Percentiles rank a stretch among this genome's conserved stretches.
Evolutionary conservation across 768 basidiomycete genomes (phyloP).

Genomic region (Cystofilobasidium capitatum): DNA sequence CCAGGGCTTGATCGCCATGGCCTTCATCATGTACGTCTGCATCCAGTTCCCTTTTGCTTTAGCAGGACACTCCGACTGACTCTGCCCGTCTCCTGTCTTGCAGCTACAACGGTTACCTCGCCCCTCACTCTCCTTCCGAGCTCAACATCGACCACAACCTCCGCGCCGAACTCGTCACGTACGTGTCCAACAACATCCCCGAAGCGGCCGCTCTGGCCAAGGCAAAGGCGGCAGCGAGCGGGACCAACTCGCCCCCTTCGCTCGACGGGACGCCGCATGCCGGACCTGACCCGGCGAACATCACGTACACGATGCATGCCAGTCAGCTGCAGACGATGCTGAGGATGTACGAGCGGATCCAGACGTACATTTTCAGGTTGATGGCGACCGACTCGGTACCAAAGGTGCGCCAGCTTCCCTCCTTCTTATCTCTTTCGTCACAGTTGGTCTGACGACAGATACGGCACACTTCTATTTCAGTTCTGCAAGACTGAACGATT

Average conservation of each 20-base stretch:
- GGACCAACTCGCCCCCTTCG: background rate
- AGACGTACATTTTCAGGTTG: conserved; percentile 88
- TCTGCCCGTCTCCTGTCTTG: background rate
- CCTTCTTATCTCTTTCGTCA: background rate
- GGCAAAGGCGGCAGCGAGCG: conserved; percentile 24
- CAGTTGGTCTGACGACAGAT: background rate
- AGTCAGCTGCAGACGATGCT: conserved; percentile 93
- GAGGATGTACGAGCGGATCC: conserved; percentile 86
- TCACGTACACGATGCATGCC: conserved; percentile 58
- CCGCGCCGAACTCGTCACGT: conserved; percentile 85
- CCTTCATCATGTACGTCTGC: conserved; percentile 55
- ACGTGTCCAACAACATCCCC: conserved; percentile 80
- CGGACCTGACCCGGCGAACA: conserved; percentile 52
- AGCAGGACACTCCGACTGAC: background rate
- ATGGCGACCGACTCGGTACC: conserved; percentile 99
- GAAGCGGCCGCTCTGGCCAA: conserved; percentile 37
- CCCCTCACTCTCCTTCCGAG: conserved; percentile 88
- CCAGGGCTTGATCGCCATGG: conserved; percentile 84
- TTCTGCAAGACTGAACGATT: conserved; percentile 40
- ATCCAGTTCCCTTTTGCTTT: background rate
- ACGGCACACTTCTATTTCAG: conserved; percentile 25
- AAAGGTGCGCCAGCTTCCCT: conserved; percentile 44
- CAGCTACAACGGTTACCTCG: conserved; percentile 85
- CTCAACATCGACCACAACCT: conserved; percentile 97
- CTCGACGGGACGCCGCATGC: conserved; percentile 53